Evolutionary conservation across 768 basidiomycete genomes (phyloP), one percentile per base, ranked within the genome.

Genomic region (Pholiota microspora): DNA sequence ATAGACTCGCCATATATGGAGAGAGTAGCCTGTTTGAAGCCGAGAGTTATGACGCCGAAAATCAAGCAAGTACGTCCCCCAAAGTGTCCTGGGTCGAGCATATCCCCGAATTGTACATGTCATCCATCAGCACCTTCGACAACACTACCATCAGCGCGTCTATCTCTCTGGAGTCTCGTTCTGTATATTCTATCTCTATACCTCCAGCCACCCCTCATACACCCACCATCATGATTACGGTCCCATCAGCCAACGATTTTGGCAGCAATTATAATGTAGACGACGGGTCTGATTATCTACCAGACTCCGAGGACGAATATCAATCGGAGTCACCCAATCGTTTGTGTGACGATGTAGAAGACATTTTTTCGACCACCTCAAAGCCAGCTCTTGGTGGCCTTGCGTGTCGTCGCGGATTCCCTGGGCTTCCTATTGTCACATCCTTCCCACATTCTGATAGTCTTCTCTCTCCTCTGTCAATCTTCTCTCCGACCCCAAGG

Each of bases 61-160:
- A 18, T 21, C 32, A n/a, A 7, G 12, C 24, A 16, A 24, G 31
- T 35, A 9, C 18, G 13, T 23, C 24, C n/a, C 13, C 16, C 13
- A 32, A 49, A 24, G 34, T 25, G 13, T 16, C 21, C 6, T 24
- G 34, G 16, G 10, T 18, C 16, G 49, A 50, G 7, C 15, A 23
- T 27, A 16, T n/a, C 35, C 15, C 34, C 12, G 32, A 42, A 8
- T 5, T 40, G n/a, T 51, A 29, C 27, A 51, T 51, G 7, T 18
- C 51, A 27, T 51, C 51, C 27, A 51, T 28, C 27, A 44, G 38
- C 31, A 29, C 51, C 23, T 40, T 13, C 18, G 38, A 42, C 18
- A 42, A 51, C 40, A 51, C 51, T 7, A 42, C 51, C 21, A 42
- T 51, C 40, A 51, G 27, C 28, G 51, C 51, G 16, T 51, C 51